Conservation (phyloP, 1,284 basidiomycete species). For the Cryptococcus maquisensis region DNA sequence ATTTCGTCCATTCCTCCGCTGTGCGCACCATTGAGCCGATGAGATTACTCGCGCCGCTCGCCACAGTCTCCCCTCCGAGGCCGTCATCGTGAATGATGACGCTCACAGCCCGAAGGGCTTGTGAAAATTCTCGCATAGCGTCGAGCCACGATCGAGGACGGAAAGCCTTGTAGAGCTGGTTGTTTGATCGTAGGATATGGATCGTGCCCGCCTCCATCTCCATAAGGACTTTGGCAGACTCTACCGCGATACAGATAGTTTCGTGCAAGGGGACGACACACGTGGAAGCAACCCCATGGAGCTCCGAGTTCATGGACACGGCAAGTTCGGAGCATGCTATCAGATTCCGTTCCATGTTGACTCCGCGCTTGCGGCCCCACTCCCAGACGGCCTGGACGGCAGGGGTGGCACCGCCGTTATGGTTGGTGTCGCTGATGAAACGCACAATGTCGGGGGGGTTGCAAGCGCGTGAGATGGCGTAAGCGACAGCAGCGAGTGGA, state of each 20-base stretch:
- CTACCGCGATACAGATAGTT: slow-evolving; percentile 28
- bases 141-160: slow-evolving; percentile 24
- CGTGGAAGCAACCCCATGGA: slow-evolving; percentile 1
- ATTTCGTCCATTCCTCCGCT: slow-evolving; percentile 28
- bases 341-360: slow-evolving; percentile 28
- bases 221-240: slow-evolving; percentile 36
- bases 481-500: slow-evolving; percentile 14
- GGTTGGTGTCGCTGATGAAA: slow-evolving; percentile 19
- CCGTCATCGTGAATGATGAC: slow-evolving; percentile 12
- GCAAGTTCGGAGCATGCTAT: slow-evolving; percentile 25
- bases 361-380: slow-evolving; percentile 25
- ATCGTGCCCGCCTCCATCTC: slow-evolving; percentile 35
- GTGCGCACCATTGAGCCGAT: slow-evolving; percentile 36
- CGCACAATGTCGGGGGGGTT: slow-evolving; percentile 32
- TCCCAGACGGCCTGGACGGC: slow-evolving; percentile 29
- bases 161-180: slow-evolving; percentile 16
- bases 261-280: slow-evolving; percentile 32
- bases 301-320: slow-evolving; percentile 10
- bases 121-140: slow-evolving; percentile 20
- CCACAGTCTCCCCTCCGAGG: slow-evolving; percentile 21
- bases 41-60: slow-evolving; percentile 40
- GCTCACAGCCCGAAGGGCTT: slow-evolving; percentile 18
- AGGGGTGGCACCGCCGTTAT: slow-evolving; percentile 17
- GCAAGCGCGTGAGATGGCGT: slow-evolving; percentile 28
- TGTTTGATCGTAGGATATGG: slow-evolving; percentile 14